Percentiles rank a stretch among this genome's conserved stretches.
These are phyloP conservation scores for Rhododendron molle DNA, from an alignment of 148 eudicot species.

Conservation along the genomic window DNA sequence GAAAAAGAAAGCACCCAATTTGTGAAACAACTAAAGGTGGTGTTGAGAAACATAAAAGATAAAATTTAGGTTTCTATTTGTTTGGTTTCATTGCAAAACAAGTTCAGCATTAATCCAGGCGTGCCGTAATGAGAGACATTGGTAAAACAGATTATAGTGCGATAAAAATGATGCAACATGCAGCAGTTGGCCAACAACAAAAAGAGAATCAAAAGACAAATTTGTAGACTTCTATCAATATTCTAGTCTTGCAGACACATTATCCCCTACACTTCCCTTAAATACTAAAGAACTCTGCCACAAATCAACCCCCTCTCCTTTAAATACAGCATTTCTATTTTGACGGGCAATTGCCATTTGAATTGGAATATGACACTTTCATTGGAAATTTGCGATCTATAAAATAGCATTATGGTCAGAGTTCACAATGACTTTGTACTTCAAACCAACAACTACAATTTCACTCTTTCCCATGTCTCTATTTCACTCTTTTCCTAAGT, in stretches of 20 bases:
- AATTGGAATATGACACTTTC: conserved; percentile 4
- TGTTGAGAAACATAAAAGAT: not conserved
- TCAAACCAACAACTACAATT: not conserved
- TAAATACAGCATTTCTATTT: not conserved
- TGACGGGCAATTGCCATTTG: not conserved
- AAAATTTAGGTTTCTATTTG: not conserved
- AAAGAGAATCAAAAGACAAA: not conserved
- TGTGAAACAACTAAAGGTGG: not conserved
- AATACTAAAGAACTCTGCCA: not conserved
- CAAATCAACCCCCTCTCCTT: too few species aligned
- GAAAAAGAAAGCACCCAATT: not conserved
- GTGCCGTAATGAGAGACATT: not conserved
- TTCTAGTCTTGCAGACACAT: not conserved
- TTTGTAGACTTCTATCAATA: not conserved
- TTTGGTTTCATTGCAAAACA: not conserved
- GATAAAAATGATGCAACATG: not conserved
- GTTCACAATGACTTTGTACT: not conserved
- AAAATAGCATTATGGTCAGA: not conserved
- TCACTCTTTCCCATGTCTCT: conserved; percentile 68
- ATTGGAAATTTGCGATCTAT: not conserved
- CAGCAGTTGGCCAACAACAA: not conserved
- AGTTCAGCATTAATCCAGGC: not conserved
- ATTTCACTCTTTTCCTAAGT: conserved; percentile 22
- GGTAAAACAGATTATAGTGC: not conserved
- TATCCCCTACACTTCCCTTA: not conserved